Base-by-base conservation (phyloP, 441 rosid species). In the Arabidopsis hybrid region DNA sequence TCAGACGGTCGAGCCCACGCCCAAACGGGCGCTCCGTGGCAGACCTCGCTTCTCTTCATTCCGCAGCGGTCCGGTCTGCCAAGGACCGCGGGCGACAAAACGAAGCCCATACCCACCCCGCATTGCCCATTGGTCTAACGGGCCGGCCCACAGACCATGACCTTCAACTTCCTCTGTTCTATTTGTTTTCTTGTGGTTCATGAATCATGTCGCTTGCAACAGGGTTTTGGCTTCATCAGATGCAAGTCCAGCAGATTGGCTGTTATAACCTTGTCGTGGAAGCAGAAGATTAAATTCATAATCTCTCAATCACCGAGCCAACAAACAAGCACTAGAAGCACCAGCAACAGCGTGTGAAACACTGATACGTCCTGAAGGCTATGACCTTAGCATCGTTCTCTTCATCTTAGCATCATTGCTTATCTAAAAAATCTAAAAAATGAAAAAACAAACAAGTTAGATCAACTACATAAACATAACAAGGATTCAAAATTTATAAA, bases 211-310 rank as follows among this genome's bases (percentile, higher is more conserved):
- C 26, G 26, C 26, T 21, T 21, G 26, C 26, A 21, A 21, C 26
- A 21, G 26, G 26, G 26, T 21, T 21, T 21, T 21, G 26, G 26
- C 26, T 21, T 21, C 26, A 21, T 21, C 91, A 77, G 92, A 95
- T 61, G 89, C 97, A 72, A 91, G 94, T 62, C 93, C 96, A 56
- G 96, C 88, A 34, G 97, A 89, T 91, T 95, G 82, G 92, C 99
- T 95, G 93, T 89, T 84, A 90, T 57, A 80, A 80, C 86, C 99
- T 89, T 85, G 90, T 74, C 87, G 77, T 60, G 21, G 53, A 82
- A 80, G 70, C 62, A 14, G 78, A 73, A 71, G 52, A 81, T 88
- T 69, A 91, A 77, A 78, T 60, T 55, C 77, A 66, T 26, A 61
- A 40, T 62, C 65, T 53, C 34, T 64, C 10, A 2, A 79, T 59